A percentile compares a stretch with the other conserved stretches of the same genome.
These are phyloP conservation scores for Straminergon stramineum DNA, from an alignment of 225 moss, liverwort and hornwort species.

Conservation along the genomic window DNA sequence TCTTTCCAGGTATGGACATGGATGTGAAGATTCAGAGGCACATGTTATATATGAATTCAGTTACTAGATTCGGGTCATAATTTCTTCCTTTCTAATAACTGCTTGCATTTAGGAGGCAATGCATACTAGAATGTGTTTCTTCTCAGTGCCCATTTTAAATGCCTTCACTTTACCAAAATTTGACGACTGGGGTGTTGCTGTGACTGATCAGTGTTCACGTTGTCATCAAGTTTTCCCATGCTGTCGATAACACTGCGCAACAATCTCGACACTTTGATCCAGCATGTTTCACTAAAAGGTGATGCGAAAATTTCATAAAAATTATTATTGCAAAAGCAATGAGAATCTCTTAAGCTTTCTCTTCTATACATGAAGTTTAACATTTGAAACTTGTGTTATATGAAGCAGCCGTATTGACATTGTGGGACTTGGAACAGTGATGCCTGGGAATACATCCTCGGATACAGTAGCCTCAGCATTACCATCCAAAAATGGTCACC, in stretches of 20 bases:
- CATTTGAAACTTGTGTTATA: neutral
- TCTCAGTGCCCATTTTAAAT: neutral
- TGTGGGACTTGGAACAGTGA: constrained; percentile 23
- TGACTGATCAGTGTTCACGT: constrained; percentile 65
- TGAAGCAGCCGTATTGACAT: neutral
- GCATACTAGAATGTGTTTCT: neutral
- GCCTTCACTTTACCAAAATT: neutral
- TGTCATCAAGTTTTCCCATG: constrained; percentile 95
- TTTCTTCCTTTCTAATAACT: neutral
- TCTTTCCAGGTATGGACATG: constrained; percentile 69
- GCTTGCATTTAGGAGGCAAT: neutral
- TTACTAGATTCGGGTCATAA: neutral
- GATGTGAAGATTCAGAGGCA: neutral
- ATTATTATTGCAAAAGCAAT: neutral
- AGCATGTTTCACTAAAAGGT: constrained; percentile 55
- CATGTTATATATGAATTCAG: neutral
- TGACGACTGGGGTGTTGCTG: neutral
- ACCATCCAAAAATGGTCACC: constrained; percentile 14
- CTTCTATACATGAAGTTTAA: neutral
- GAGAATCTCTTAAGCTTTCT: neutral
- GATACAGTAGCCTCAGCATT: neutral
- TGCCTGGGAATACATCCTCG: constrained; percentile 2
- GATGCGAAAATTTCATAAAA: neutral
- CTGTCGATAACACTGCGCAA: constrained; percentile 87
- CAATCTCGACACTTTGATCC: constrained; percentile 79